Evolutionary conservation across 139 green algal species (phyloP), one percentile per base, ranked within the genome.

Genomic region (Nannochloris sp.): DNA sequence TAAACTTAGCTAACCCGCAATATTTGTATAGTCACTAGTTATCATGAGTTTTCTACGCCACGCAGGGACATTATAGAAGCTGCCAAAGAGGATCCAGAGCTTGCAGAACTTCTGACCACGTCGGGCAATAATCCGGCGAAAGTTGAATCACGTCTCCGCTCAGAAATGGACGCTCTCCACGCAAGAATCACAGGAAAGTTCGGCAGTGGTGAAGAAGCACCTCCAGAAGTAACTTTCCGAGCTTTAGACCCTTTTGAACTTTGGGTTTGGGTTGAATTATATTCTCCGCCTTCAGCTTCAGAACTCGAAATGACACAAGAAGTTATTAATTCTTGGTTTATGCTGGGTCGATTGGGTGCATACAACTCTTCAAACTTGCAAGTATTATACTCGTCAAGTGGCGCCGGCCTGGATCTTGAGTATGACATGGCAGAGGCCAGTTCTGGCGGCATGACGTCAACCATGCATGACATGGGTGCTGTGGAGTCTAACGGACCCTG

Each of bases 291-390:
- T n/a, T 58, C 34, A 7, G 23, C 4, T 19, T 34, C 30, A 2
- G 64, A 60, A 8, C 14, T 63, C 4, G 70, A 68, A 10, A 58
- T 77, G 70, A 19, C 66, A 27, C 70, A 87, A 54, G 76, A 82
- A 5, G 69, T 89, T 35, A 29, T 96, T 8, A 75, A 78, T 44
- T 77, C 72, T 24, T 96, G 90, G 90, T 96, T 92, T 70, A 75
- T 90, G 54, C 33, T 96, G 29, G 90, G 90, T 30, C 92, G 90
- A 61, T 61, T 96, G 33, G 90, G 90, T 0, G 89, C 74, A 32
- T 96, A 79, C 79, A 94, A 96, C 72, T 81, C 75, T 5, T 37
- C 65, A 4, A 95, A 96, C 76, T 60, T 96, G 61, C 90, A 96
- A 84, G 63, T 85, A 53, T 70, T 79, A 47, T 77, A 81, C 61